These are phyloP conservation scores for Fusarium tanahbumbuense DNA, from an alignment of 2,329 filamentous ascomycete species.

Conservation along the genomic window DNA sequence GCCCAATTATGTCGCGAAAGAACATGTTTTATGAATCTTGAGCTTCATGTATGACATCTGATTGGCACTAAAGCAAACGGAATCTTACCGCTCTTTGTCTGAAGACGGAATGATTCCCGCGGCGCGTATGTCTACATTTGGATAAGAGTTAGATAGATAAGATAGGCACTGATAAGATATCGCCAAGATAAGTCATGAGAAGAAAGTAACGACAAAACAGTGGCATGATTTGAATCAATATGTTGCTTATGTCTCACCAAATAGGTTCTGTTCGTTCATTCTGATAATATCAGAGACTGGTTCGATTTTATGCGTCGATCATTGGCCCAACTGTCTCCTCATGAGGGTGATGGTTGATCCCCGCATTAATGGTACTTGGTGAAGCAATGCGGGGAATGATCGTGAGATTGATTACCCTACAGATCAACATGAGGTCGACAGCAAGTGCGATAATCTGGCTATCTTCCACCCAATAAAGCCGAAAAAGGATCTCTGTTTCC, in stretches of 20 bases:
- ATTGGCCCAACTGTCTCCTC: neutral
- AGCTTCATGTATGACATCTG: neutral
- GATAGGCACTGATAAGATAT: neutral
- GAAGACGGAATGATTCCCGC: neutral
- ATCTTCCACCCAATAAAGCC: neutral
- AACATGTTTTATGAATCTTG: neutral
- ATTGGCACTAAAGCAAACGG: neutral
- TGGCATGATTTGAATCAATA: neutral
- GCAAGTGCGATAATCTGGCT: neutral
- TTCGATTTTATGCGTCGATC: neutral
- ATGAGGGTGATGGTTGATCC: neutral
- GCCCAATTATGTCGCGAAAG: neutral
- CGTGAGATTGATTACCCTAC: neutral
- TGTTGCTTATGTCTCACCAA: neutral
- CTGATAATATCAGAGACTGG: neutral
- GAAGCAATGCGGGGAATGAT: neutral
- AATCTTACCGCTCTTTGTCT: neutral
- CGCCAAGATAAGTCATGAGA: neutral
- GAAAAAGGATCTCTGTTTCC: too few species aligned
- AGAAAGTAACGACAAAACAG: neutral
- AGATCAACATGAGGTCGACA: neutral
- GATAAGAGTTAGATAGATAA: neutral
- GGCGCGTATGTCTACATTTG: neutral
- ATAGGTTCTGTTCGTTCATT: neutral
- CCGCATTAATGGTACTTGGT: neutral